Evolutionary conservation across 2,329 filamentous ascomycete genomes (phyloP), one percentile per base, ranked within the genome.

Genomic region (Curvularia sp.): DNA sequence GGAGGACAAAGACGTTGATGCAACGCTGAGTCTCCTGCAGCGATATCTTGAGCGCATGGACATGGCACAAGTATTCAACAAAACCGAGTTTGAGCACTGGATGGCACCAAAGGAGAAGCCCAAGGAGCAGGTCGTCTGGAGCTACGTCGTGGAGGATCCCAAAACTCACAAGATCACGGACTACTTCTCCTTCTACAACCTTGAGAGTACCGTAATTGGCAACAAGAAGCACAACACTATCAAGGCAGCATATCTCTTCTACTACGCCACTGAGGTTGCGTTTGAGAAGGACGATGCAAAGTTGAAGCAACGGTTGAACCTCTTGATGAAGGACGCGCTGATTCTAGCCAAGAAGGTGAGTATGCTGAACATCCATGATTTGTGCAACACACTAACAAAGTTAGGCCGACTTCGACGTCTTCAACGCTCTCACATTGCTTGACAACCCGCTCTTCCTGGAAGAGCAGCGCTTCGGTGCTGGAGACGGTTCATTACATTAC

Each of bases 141-240:
- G 89, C 2, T 98, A 96, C 66, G 94, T 99, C 9, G 92, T 96
- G 13, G 94, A 86, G 74, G 85, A 89, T 52, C 78, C 83, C 0
- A 68, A 86, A 46, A 87, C 89, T 49, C 86, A 90, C 61, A 92
- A 92, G 69, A 91, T 99, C 72, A 97, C 92, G 36, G 95, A 99
- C 79, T 97, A 97, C 80, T 90, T 97, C 80, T 97, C 93, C 36
- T 99, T 98, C 81, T 99, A 98, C 83, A 89, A 88, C 73, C 89
- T 99, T 32, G 93, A 97, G 76, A 97, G 93, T 15, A 95, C 92
- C 1, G 90, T 97, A 57, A 96, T 99, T 70, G 88, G 89, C 67
- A 87, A 92, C 73, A 81, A 86, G 45, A 91, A 91, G 75, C 89
- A 96, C 80, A 85, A 87, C 59, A 86, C 87, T 56, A 88, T 99